Base-by-base conservation (phyloP, 2,329 filamentous ascomycete species). In the Colletotrichum sp. region DNA sequence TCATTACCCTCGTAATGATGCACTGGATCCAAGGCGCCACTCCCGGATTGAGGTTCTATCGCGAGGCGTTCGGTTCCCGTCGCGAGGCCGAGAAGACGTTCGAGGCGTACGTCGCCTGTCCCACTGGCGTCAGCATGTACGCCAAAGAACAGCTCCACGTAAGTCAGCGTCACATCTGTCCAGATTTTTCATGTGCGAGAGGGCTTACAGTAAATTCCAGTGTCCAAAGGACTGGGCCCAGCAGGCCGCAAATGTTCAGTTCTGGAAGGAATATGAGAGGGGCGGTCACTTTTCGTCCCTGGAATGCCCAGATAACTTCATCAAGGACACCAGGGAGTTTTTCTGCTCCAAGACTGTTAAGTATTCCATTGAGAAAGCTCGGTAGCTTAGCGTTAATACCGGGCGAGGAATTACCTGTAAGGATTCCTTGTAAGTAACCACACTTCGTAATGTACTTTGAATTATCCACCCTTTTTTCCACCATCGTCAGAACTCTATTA, bases 1-100 rank as follows among this genome's bases (percentile, higher is more conserved):
- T 79, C 22, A 78, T 81, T 55, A 79, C 79, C 5, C 77, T 76
- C 75, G 69, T 78, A 1, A 79, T 81, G 73, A 72, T 72, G 52
- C 68, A 72, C 32, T 72, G 68, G 68, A 55, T 61, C 3, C 48
- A 68, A 25, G 63, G 68, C 15, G 61, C 73, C 6, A 61, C 61
- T 7, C 52, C 68, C 3, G 73, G 63, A 9, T 15, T 75, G 52
- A 39, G 68, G 5, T 68, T 75, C 25, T 75, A 68, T 84, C 30
- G 44, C 16, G 65, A 73, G 27, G 71, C 64, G 8, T 67, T 66
- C 28, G 64, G 64, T 2, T 15, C 25, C 3, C 19, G 48, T 8
- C 44, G 64, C 16, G 48, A 72, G 52, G 70, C 70, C 11, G 61
- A 72, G 52, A 67, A 34, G 48, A 32, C 61, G 1, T 72, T 72